phyloP scores from a whole-genome alignment of 129 eudicot genomes.

The Pulicaria dysenterica region DNA sequence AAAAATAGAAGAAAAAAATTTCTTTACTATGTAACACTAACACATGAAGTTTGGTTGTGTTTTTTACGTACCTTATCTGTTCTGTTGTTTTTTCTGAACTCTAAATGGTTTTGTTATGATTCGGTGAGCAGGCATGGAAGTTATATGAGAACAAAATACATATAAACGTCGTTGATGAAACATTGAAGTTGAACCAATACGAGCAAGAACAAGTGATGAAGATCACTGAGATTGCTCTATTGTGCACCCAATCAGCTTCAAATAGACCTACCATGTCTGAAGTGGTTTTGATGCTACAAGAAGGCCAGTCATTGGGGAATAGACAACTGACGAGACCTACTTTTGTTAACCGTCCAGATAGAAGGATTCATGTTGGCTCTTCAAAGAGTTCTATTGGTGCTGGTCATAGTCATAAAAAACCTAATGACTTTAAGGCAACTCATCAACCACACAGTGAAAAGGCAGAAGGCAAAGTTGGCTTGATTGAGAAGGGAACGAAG shows the following conservation, averaged over 20 bases:
- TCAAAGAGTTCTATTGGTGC: constrained; percentile 8
- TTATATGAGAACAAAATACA: constrained; percentile 47
- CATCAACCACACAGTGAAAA: background rate
- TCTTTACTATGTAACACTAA: no score
- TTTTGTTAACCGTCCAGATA: constrained; percentile 23
- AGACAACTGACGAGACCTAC: constrained; percentile 40
- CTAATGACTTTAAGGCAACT: background rate
- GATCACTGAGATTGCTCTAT: constrained; percentile 64
- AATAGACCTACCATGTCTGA: constrained; percentile 74
- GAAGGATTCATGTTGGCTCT: constrained; percentile 31
- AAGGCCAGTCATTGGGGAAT: constrained; percentile 39
- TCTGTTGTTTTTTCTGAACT: background rate
- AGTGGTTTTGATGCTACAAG: constrained; percentile 52
- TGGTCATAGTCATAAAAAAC: background rate
- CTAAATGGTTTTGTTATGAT: background rate
- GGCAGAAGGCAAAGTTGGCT: background rate
- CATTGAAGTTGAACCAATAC: constrained; percentile 40
- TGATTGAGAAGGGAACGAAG: no score
- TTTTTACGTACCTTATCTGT: background rate
- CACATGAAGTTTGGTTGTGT: background rate
- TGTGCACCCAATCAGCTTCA: constrained; percentile 68
- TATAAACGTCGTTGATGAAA: constrained; percentile 46
- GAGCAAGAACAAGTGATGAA: constrained; percentile 52
- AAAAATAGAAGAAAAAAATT: no score
- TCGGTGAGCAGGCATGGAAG: constrained; percentile 59